Evolutionary conservation across 345 rosid species (phyloP).

Genomic region (Cardamine resedifolia): DNA sequence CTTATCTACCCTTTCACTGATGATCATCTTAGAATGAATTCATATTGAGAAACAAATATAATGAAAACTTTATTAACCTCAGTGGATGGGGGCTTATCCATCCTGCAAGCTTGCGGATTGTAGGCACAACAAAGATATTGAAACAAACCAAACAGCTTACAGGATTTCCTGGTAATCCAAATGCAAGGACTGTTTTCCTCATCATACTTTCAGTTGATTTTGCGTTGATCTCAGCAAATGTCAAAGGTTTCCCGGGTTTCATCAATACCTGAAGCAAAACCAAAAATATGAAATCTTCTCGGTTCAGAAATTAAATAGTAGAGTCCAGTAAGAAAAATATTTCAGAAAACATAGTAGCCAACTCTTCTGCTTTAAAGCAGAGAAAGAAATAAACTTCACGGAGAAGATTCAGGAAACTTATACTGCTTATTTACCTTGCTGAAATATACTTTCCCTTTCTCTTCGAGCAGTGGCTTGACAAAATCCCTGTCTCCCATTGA

Average conservation of each 20-base stretch:
- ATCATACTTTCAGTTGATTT: constrained; percentile 40
- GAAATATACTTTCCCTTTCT: constrained; percentile 70
- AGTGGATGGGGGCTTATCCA: constrained; percentile 71
- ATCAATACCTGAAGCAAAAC: constrained; percentile 66
- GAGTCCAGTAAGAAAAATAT: neutral
- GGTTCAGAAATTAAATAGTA: constrained; percentile 9
- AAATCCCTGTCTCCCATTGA: constrained; percentile 99
- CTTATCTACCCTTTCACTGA: neutral
- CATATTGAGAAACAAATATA: neutral
- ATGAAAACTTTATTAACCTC: constrained; percentile 55
- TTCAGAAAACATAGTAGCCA: neutral
- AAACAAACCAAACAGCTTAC: constrained; percentile 93
- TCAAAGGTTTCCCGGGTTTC: constrained; percentile 96
- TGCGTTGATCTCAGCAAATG: constrained; percentile 68
- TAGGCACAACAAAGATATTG: constrained; percentile 80
- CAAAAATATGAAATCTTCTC: neutral
- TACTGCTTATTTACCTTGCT: constrained; percentile 54
- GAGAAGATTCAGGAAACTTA: neutral
- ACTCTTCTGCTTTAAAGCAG: neutral
- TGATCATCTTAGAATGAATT: neutral
- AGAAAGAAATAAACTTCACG: constrained; percentile 1
- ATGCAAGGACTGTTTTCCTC: constrained; percentile 65
- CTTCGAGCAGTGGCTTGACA: constrained; percentile 77
- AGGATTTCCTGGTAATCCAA: constrained; percentile 98
- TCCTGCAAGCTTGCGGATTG: constrained; percentile 79